These are phyloP conservation scores for Juglanconis oblonga DNA, from an alignment of 2,329 filamentous ascomycete species.

Conservation along the genomic window DNA sequence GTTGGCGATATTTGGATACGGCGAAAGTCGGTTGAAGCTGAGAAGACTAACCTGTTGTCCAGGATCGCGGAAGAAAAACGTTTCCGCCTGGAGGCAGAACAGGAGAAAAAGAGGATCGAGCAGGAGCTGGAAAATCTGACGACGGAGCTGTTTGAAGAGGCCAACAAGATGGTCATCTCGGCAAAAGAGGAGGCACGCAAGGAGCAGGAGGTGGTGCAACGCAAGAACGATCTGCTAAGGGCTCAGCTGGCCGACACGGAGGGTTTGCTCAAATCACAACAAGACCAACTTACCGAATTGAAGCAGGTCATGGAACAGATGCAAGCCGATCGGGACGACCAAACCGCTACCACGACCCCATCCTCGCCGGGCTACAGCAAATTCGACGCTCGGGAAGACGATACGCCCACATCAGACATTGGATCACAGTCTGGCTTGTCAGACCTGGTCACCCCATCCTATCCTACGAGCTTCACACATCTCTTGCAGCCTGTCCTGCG, in stretches of 20 bases:
- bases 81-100: slow-evolving; percentile 63
- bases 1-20: slow-evolving; percentile 72
- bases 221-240: slow-evolving; percentile 83
- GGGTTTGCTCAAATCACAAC: slow-evolving; percentile 78
- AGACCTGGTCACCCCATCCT: slow-evolving; percentile 49
- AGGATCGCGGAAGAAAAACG: slow-evolving; percentile 64
- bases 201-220: slow-evolving; percentile 76
- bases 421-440: slow-evolving; percentile 35
- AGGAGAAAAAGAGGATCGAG: slow-evolving; percentile 85
- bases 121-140: slow-evolving; percentile 88
- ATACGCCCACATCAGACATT: slow-evolving; percentile 34
- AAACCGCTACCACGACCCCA: slow-evolving; percentile 69
- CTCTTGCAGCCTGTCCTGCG: slow-evolving; percentile 80
- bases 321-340: slow-evolving; percentile 69
- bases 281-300: slow-evolving; percentile 87
- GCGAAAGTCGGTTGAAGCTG: slow-evolving; percentile 70
- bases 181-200: slow-evolving; percentile 86
- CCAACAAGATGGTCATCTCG: slow-evolving; percentile 94
- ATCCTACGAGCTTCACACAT: slow-evolving; percentile 73
- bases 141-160: slow-evolving; percentile 92
- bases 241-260: slow-evolving; percentile 86
- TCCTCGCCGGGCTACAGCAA: slow-evolving; percentile 76
- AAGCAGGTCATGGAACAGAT: slow-evolving; percentile 92
- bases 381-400: slow-evolving; percentile 57
- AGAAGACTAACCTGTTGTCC: slow-evolving; percentile 59